Evolutionary conservation across 148 eudicot species (phyloP), one percentile per base, ranked within the genome.

Genomic region (Tetragonia tetragonoides): DNA sequence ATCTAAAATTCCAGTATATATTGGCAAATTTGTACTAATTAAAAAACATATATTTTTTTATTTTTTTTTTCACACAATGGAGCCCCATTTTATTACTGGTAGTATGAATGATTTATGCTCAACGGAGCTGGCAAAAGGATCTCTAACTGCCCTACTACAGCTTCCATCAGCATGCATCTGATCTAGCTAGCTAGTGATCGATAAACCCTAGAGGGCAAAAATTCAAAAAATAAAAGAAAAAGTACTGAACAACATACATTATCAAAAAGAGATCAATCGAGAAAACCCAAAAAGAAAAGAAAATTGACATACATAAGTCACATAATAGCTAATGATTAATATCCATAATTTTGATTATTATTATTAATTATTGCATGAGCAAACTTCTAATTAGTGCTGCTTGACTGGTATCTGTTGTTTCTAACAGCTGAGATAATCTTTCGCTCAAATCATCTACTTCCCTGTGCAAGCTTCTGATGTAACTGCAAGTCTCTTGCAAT

Each of bases 381-480:
- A 81, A 77, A 68, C 80, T 81, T 34, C 80, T 81, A 81, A 81
- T 77, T 3, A 81, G 74, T 4, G 84, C 84, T n/a, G 84, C 84
- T 81, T 81, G 84, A 77, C 20, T 77, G 20, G 68, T 63, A 54
- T 84, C 86, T 15, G 86, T 69, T n/a, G 77, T 80, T 70, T 77
- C 86, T 56, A 84, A 65, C n/a, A 84, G 81, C 57, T 80, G 73
- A 62, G 86, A 77, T 42, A 84, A 47, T 77, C 86, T 78, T 47
- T 81, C 86, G 47, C 86, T 84, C 49, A 84, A 77, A 24, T 78
- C 86, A 77, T 84, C 87, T 46, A 81, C 87, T 79, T 84, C 87
- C 40, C 77, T 84, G 61, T 84, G 84, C 75, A 87, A 83, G 73
- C 80, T 87, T 82, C 75, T 79, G 38, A 86, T 86, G 82, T 84